Evolutionary conservation across 73 alveolate species (phyloP).

Genomic region (Durusdinium trenchii): DNA sequence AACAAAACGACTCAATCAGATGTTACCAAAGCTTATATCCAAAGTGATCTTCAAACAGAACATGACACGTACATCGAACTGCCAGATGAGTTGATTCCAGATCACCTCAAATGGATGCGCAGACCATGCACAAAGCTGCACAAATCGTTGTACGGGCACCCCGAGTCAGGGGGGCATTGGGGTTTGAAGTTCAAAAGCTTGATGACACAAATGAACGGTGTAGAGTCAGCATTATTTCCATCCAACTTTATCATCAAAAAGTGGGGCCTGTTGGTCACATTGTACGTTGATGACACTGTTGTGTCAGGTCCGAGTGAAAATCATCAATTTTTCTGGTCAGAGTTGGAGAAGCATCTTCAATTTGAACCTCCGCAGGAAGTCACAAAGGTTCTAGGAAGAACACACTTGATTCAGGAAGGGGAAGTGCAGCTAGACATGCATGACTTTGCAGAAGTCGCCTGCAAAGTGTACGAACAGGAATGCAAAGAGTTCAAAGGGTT

Average conservation of each 20-base stretch:
- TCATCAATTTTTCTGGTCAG: constrained; percentile 2
- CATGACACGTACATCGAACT: constrained; percentile 46
- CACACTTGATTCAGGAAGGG: not conserved
- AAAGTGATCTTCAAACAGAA: not conserved
- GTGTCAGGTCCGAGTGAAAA: not conserved
- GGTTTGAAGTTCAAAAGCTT: not conserved
- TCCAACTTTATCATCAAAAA: not conserved
- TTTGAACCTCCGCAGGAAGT: constrained; percentile 11
- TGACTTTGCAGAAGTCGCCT: constrained; percentile 54
- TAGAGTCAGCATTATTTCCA: not conserved
- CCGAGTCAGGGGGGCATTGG: constrained; percentile 71
- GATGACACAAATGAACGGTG: not conserved
- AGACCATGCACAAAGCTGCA: constrained; percentile 23
- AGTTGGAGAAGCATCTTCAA: not conserved
- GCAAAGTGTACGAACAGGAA: not conserved
- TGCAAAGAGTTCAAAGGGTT: not conserved
- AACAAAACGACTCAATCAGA: constrained; percentile 22
- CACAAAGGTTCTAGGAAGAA: constrained; percentile 33
- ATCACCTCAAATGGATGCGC: not conserved
- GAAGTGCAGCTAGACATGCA: constrained; percentile 1
- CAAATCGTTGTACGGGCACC: constrained; percentile 41
- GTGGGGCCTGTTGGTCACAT: not conserved
- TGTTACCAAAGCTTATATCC: constrained; percentile 31
- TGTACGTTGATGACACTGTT: constrained; percentile 42
- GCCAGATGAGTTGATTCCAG: constrained; percentile 9